Base-by-base conservation (phyloP, 202 grass and related monocot species). In the Musa balbisiana region DNA sequence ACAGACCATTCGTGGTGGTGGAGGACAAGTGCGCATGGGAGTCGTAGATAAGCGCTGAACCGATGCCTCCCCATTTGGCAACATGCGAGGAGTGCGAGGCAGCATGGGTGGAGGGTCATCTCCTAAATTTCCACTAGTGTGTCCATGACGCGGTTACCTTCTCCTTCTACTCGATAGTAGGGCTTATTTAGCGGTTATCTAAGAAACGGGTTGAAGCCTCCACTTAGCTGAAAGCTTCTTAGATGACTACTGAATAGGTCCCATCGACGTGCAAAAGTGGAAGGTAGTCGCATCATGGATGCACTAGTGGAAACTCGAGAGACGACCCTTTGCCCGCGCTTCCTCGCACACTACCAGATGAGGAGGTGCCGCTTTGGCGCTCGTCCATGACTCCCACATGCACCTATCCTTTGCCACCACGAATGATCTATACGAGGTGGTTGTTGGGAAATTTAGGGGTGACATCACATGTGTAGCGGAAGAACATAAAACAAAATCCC, bases 241-340 rank as follows among this genome's bases (percentile, higher is more conserved):
- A 12, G 63, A 49, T 50, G 92, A 90, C 9, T 88, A 81, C 80
- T 93, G 79, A 54, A 98, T 93, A 1, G 94, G 94, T 0, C 90
- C 86, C 8, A 84, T 87, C 23, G 55, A 84, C 0, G 86, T 89
- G 5, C 87, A 83, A 85, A 93, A 90, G 6, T 71, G 81, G 51
- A 82, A 76, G 3, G 91, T 83, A 21, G 81, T 55, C 2, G 79
- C 83, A 80, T 98, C 94, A 62, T 76, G 82, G 22, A 88, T 81
- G 79, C 94, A 98, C 73, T 88, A 72, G 83, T 98, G 94, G 85
- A 98, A 97, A n/a, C 58, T 77, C 71, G 94, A 73, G 58, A 13
- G 23, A 2, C 79, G 79, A 67, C 75, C 78, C 69, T 52, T 8
- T 24, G 80, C 82, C 1, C 78, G 78, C 0, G 90, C 90, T 1